Base-by-base conservation (phyloP, 371 early-diverging fungal species). In the Nematocida ausubeli region DNA sequence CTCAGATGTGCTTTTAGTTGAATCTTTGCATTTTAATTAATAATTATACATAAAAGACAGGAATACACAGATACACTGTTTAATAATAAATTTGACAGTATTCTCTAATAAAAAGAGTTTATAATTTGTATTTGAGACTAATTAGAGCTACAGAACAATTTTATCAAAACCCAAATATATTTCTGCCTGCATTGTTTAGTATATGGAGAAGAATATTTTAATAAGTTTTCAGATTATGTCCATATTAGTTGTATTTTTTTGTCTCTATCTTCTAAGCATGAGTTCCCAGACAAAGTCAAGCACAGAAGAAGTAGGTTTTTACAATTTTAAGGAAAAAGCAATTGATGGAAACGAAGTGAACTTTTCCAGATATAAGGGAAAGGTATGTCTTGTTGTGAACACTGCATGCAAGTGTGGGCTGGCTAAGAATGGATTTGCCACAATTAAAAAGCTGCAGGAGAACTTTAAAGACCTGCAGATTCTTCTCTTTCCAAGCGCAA, bases 391-490 rank as follows among this genome's bases (percentile, higher is more conserved):
- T 14, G 85, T 95, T 49, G 92, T 93, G 70, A 97, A 97, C 85
- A 91, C 92, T 35, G 98, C 98, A 30, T 91, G 92, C 67, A 89
- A 93, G 71, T 96, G 97, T 85, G 94, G 94, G 9, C 91, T 91
- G 81, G 92, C 95, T 19, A 84, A 88, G 7, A 55, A 71, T 24
- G 92, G 93, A 83, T 95, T 93, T 86, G 71, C 82, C 35, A 91
- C 89, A 24, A 87, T 98, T 24, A 90, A 91, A 85, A 79, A 87
- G 30, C 87, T 96, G 42, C 87, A 92, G 88, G 82, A 92, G 57
- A 88, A 90, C 80, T 91, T 91, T 87, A 87, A 89, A 54, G 91
- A 90, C 3, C 42, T 89, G 26, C 78, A 84, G 9, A 78, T 89
- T 30, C 81, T 89, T 34, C 86, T 88, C 22, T 92, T 92, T 80